Evolutionary conservation across 306 rosid species (phyloP), one percentile per base, ranked within the genome.

Genomic region (Cicer arietinum): DNA sequence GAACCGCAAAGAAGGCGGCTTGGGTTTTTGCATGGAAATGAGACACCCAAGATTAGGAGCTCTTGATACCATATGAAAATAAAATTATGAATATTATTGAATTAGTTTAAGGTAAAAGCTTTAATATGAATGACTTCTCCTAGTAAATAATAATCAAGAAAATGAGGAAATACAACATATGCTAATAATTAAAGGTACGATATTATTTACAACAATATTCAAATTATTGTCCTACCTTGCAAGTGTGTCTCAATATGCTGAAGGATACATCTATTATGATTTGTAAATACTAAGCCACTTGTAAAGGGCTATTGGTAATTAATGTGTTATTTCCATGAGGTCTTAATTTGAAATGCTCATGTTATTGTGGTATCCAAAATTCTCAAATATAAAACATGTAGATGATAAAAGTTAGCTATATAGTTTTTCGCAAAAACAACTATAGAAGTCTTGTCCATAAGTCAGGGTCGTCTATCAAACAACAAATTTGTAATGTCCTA

Each of bases 281-380:
- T 39, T 45, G 50, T 45, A 53, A 30, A 62, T 47, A 56, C 63
- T 30, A 67, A 74, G 70, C 69, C 76, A 39, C 50, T 58, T 67
- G 66, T 57, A 67, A 48, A 46, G 39, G 8, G 69, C 61, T 74
- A 11, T 56, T 22, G 6, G 62, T 61, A 52, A 44, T 62, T 53
- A 50, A 37, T 61, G 73, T 69, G 53, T 51, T 43, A 12, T 37
- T 59, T 67, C 45, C 57, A 39, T 12, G 44, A 60, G 64, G 37
- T 43, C 67, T 68, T 60, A 8, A 68, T 58, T 60, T 67, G 12
- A 45, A 47, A 59, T 57, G 71, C 22, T 37, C 35, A 43, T 41
- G 53, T 16, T 40, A 22, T 75, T 60, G 65, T 67, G 30, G 51
- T 68, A 3, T 9, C 57, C 50, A 22, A 41, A 30, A 30, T 30